Percentiles rank a stretch among this genome's conserved stretches.
These are phyloP conservation scores for Talaromyces sp. DNA, from an alignment of 2,329 filamentous ascomycete species.

Conservation along the genomic window DNA sequence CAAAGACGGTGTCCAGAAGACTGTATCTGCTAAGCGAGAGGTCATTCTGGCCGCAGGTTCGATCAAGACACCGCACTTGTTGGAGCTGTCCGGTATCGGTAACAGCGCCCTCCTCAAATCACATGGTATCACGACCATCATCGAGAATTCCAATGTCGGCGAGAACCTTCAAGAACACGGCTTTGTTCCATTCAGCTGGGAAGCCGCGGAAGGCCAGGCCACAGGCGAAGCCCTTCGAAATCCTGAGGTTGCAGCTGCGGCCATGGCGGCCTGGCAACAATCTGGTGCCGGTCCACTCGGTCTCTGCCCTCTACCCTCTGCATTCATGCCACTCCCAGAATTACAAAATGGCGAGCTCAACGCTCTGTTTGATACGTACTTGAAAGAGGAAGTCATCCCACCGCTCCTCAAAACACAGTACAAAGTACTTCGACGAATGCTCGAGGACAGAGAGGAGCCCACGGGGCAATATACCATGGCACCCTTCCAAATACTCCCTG, in stretches of 20 bases:
- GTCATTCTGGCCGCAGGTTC: slow-evolving; percentile 50
- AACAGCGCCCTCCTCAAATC: slow-evolving; percentile 33
- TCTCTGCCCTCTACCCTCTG: slow-evolving; percentile 5
- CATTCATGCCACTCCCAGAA: slow-evolving; percentile 9
- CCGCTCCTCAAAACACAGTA: background rate
- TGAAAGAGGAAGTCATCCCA: background rate
- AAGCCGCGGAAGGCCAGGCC: background rate
- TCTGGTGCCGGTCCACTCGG: slow-evolving; percentile 12
- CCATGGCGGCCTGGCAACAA: slow-evolving; percentile 13
- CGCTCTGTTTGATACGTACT: background rate
- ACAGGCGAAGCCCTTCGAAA: background rate
- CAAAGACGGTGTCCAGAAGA: background rate
- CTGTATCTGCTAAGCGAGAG: slow-evolving; percentile 31
- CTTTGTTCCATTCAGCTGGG: slow-evolving; percentile 18
- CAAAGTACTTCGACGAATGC: background rate
- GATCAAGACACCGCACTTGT: slow-evolving; percentile 42
- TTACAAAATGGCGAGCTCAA: background rate
- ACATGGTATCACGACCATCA: slow-evolving; percentile 35
- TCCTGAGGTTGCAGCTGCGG: background rate
- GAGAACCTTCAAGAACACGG: slow-evolving; percentile 33
- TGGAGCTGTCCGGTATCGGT: slow-evolving; percentile 49
- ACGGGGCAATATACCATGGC: background rate
- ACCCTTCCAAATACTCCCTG: background rate
- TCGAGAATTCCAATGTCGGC: slow-evolving; percentile 38
- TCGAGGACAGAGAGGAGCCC: background rate